phyloP scores from a whole-genome alignment of 2,329 filamentous ascomycete species.

The Pseudophaeomoniella oleicola region DNA sequence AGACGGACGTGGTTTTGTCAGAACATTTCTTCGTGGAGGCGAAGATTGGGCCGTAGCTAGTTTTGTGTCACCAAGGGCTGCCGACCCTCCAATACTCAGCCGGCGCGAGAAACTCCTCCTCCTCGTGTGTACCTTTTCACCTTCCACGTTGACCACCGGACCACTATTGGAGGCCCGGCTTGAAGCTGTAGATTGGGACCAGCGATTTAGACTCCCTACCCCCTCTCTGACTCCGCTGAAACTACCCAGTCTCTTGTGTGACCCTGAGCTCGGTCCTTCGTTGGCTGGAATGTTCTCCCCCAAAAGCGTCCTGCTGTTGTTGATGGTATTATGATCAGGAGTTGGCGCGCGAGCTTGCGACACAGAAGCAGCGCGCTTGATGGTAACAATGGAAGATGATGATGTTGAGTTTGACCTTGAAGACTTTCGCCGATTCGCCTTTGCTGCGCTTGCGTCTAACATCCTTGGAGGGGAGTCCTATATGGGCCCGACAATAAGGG shows the following conservation, averaged over 20 bases:
- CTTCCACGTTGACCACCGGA: background rate
- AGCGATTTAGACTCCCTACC: constrained; percentile 38
- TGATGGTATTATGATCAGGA: constrained; percentile 8
- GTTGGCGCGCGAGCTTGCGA: constrained; percentile 11
- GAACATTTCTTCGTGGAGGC: constrained; percentile 13
- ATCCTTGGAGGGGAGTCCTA: background rate
- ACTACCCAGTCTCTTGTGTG: constrained; percentile 23
- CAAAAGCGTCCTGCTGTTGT: constrained; percentile 1
- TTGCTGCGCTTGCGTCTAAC: constrained; percentile 3
- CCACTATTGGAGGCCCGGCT: constrained; percentile 19
- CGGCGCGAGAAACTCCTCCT: constrained; percentile 20
- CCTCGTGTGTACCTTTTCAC: constrained; percentile 16
- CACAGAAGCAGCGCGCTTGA: constrained; percentile 26
- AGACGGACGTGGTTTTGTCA: constrained; percentile 6
- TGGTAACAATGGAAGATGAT: constrained; percentile 25
- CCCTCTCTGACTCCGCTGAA: constrained; percentile 25
- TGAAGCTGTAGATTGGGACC: constrained; percentile 42
- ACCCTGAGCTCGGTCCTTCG: constrained; percentile 24
- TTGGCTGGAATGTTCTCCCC: constrained; percentile 6
- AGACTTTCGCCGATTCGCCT: constrained; percentile 8
- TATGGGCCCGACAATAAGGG: background rate
- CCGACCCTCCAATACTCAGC: constrained; percentile 21
- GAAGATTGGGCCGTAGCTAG: constrained; percentile 18
- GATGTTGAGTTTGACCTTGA: constrained; percentile 29
- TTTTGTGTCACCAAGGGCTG: constrained; percentile 20